phyloP scores from a whole-genome alignment of 2,329 filamentous ascomycete species.

The Aspergillus viridinutans region DNA sequence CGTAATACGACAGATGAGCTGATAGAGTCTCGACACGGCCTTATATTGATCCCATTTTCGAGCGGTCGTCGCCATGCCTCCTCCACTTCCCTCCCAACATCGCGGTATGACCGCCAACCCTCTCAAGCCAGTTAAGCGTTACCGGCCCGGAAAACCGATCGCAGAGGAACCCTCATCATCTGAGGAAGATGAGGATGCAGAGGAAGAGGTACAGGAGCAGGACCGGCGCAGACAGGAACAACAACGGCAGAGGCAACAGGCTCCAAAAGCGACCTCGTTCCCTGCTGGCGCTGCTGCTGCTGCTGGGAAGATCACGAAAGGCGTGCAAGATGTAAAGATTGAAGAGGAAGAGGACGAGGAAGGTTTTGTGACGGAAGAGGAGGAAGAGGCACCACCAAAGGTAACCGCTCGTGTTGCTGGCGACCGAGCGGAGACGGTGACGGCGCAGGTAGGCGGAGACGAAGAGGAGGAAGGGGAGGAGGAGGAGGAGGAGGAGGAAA shows the following conservation, averaged over 20 bases:
- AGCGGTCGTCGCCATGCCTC: constrained; percentile 33
- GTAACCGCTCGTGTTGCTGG: constrained; percentile 12
- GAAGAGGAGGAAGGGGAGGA: constrained; percentile 20
- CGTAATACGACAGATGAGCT: neutral
- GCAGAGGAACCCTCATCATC: constrained; percentile 46
- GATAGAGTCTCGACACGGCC: neutral
- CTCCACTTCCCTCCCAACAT: constrained; percentile 39
- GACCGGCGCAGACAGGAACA: constrained; percentile 34
- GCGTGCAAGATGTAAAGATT: constrained; percentile 30
- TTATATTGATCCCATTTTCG: neutral
- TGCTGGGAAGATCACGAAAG: constrained; percentile 28
- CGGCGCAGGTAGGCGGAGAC: constrained; percentile 10
- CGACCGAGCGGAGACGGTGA: constrained; percentile 11
- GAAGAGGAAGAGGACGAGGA: constrained; percentile 49
- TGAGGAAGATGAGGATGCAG: constrained; percentile 50
- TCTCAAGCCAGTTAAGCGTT: constrained; percentile 65
- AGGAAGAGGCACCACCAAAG: constrained; percentile 26
- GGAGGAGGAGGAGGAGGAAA: constrained; percentile 41
- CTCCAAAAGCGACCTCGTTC: constrained; percentile 40
- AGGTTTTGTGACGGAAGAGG: constrained; percentile 58
- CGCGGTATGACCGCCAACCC: constrained; percentile 89
- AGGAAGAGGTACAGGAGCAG: constrained; percentile 53
- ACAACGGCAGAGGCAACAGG: constrained; percentile 42
- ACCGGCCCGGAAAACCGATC: constrained; percentile 76
- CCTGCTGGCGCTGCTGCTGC: constrained; percentile 30